These are phyloP conservation scores for Auricularia heimuer DNA, from an alignment of 768 basidiomycete genomes.

Conservation along the genomic window DNA sequence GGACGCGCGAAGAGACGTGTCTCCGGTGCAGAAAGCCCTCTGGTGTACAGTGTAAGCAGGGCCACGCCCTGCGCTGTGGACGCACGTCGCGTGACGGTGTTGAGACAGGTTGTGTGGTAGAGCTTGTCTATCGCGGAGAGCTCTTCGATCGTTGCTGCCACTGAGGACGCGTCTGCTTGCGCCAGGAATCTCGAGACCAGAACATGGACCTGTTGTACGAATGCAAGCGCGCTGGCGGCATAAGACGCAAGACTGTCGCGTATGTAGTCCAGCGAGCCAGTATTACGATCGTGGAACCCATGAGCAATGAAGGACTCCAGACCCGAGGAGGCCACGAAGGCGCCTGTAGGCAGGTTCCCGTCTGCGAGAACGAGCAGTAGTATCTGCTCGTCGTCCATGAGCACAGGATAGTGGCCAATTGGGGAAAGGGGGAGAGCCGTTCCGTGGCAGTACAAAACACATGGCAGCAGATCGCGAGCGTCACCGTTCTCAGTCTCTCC, in stretches of 20 bases:
- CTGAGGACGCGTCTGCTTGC: slow-evolving; percentile 1
- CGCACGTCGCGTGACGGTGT: slow-evolving; percentile 79
- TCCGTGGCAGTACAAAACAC: neutral
- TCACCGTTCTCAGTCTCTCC: neutral
- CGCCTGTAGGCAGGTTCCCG: slow-evolving; percentile 92
- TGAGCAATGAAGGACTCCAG: slow-evolving; percentile 86
- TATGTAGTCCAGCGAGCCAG: slow-evolving; percentile 42
- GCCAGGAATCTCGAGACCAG: slow-evolving; percentile 18
- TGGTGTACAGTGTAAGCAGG: slow-evolving; percentile 77
- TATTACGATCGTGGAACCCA: slow-evolving; percentile 42
- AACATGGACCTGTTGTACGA: slow-evolving; percentile 65
- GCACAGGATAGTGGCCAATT: neutral
- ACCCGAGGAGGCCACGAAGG: slow-evolving; percentile 91
- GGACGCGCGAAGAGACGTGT: slow-evolving; percentile 14
- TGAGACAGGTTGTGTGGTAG: slow-evolving; percentile 81
- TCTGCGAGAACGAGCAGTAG: slow-evolving; percentile 68
- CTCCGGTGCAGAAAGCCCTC: slow-evolving; percentile 55
- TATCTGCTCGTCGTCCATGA: slow-evolving; percentile 36
- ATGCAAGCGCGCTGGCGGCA: slow-evolving; percentile 63
- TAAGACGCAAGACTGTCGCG: slow-evolving; percentile 69
- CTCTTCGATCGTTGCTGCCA: slow-evolving; percentile 25
- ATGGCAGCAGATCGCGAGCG: neutral
- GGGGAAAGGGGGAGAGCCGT: neutral
- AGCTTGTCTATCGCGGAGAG: slow-evolving; percentile 57
- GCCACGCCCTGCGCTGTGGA: slow-evolving; percentile 90